Conservation (phyloP, 75 land plant genomes). For the Picea glauca region DNA sequence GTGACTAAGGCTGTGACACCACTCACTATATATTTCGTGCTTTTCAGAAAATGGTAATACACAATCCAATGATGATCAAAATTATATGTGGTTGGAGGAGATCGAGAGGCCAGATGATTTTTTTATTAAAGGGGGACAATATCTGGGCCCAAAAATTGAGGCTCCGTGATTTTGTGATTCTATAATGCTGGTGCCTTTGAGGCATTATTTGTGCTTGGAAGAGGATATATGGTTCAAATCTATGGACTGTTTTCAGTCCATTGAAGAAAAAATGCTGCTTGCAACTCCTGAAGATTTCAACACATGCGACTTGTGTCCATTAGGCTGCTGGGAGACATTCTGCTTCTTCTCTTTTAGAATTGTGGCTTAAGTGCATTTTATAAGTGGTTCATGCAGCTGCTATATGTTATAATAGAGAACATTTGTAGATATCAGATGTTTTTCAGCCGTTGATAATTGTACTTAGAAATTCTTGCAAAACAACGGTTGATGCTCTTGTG, state of each 20-base stretch:
- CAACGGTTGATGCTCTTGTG: not conserved
- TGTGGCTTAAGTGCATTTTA: not conserved
- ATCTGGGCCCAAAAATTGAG: slow-evolving; percentile 26
- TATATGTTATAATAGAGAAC: not conserved
- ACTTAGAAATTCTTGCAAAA: slow-evolving; percentile 9
- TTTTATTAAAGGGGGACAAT: slow-evolving; percentile 14
- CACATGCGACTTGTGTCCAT: not conserved
- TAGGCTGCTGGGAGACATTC: not conserved
- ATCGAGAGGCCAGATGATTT: slow-evolving; percentile 23
- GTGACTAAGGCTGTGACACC: not conserved
- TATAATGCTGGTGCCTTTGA: not conserved
- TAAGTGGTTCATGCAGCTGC: not conserved
- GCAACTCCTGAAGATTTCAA: not conserved
- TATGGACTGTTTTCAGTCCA: not conserved
- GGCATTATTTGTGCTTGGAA: not conserved
- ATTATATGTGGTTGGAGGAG: slow-evolving; percentile 24
- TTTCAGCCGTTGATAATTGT: slow-evolving; percentile 9
- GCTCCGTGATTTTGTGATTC: not conserved
- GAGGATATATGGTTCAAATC: not conserved
- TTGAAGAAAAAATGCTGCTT: slow-evolving; percentile 1
- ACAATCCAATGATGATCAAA: not conserved
- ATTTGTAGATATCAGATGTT: slow-evolving; percentile 3
- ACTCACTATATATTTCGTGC: not conserved
- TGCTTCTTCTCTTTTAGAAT: slow-evolving; percentile 1
- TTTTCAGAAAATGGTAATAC: slow-evolving; percentile 5